A percentile compares a stretch with the other conserved stretches of the same genome.
These are phyloP conservation scores for Huiozyma naganishii DNA, from an alignment of 805 yeast genomes.

Conservation along the genomic window DNA sequence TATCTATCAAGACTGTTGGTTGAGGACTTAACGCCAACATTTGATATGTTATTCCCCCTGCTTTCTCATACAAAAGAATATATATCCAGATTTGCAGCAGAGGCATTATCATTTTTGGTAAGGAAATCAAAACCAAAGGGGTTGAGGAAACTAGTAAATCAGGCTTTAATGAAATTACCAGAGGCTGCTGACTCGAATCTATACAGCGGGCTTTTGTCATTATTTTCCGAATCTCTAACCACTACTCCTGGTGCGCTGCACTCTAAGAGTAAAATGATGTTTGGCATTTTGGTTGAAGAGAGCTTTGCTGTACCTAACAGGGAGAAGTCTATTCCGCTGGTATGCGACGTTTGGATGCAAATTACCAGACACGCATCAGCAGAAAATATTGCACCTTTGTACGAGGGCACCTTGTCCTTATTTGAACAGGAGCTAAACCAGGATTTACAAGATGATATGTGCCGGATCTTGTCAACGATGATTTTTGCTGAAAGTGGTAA, in stretches of 20 bases:
- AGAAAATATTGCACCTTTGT: slow-evolving; percentile 38
- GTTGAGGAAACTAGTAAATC: slow-evolving; percentile 37
- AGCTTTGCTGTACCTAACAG: slow-evolving; percentile 4
- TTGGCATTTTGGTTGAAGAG: slow-evolving; percentile 35
- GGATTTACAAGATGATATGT: slow-evolving; percentile 22
- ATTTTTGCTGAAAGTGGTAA: slow-evolving; percentile 63
- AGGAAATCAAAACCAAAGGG: slow-evolving; percentile 49
- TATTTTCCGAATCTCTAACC: slow-evolving; percentile 65
- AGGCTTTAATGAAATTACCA: slow-evolving; percentile 30
- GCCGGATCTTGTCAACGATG: slow-evolving; percentile 37
- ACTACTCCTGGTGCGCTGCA: slow-evolving; percentile 66
- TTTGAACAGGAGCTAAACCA: slow-evolving; percentile 10
- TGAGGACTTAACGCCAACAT: slow-evolving; percentile 58
- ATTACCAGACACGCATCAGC: slow-evolving; percentile 42
- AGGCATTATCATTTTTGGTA: slow-evolving; percentile 75
- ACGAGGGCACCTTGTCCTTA: slow-evolving; percentile 25
- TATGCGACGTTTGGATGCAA: slow-evolving; percentile 48
- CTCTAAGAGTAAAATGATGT: slow-evolving; percentile 49
- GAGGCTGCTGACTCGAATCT: slow-evolving; percentile 31
- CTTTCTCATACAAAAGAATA: slow-evolving; percentile 50
- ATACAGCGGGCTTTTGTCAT: slow-evolving; percentile 48
- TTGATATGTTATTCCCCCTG: slow-evolving; percentile 51
- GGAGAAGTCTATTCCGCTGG: slow-evolving; percentile 29
- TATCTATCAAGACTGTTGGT: slow-evolving; percentile 60
- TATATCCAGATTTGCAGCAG: slow-evolving; percentile 76